Evolutionary conservation across 1,139 yeast genomes (phyloP), one percentile per base, ranked within the genome.

Genomic region (Arxiozyma bovina): DNA sequence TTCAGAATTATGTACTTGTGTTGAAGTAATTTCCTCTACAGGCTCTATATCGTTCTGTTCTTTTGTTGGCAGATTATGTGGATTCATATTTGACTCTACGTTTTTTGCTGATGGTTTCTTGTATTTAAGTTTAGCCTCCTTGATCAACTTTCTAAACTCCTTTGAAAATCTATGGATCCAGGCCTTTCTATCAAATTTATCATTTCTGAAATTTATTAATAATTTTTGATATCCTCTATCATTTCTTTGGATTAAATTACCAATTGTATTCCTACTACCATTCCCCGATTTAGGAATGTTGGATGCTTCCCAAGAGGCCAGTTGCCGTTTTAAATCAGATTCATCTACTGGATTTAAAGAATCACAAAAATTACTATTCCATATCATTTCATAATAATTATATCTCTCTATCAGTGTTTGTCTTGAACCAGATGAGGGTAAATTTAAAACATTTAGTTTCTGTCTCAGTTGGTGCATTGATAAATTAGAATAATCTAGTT

Each of bases 331-430:
- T 49, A 91, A 67, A 5, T 79, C 77, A 48, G 73, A 70, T 34
- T 80, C 82, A 21, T 80, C 70, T 5, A 79, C 79, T 0, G 96
- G 97, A 34, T 74, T 75, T 51, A 79, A 74, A n/a, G 90, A 78
- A 64, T 90, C 97, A 38, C 64, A 59, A 51, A 84, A 77, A 63
- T 90, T 90, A 20, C 96, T 85, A 64, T 91, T 91, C 81, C 84
- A 87, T 18, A 90, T 67, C 42, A 85, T 81, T 57, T 87, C 82
- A 73, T 84, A 91, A 60, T 91, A 95, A 57, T 82, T 82, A 66
- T 86, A 87, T 49, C 98, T 73, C 40, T 79, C 72, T 58, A 87
- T 91, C 61, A 90, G 65, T 60, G 81, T 85, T 27, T 72, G 72
- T 58, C 88, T 73, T 2, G 83, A 71, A 0, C 98, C 98, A 4